phyloP scores from a whole-genome alignment of 352 stramenopile species.

The Pythium plurisporium region DNA sequence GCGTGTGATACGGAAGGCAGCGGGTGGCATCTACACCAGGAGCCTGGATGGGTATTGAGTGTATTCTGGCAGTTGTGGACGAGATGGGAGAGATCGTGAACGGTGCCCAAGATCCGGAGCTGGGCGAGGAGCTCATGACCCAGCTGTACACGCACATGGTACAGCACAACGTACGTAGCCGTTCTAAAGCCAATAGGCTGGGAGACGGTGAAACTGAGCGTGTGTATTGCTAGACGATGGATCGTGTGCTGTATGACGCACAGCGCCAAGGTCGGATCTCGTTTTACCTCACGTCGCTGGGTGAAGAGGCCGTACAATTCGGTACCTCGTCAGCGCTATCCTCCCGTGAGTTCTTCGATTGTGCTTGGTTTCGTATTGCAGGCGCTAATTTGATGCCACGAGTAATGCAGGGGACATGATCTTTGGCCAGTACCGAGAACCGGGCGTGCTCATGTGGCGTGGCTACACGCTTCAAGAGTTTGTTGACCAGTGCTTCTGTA shows the following conservation, averaged over 20 bases:
- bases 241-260: constrained; percentile 96
- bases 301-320: constrained; percentile 96
- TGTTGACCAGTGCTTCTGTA: constrained; percentile 95
- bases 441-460: constrained; percentile 97
- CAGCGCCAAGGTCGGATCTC: constrained; percentile 93
- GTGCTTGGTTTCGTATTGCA: background rate
- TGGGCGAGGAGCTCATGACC: constrained; percentile 72
- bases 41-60: background rate
- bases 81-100: constrained; percentile 75
- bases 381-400: no score
- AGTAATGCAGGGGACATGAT: constrained; percentile 85
- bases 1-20: no score
- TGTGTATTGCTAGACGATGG: constrained; percentile 81
- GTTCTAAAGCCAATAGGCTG: background rate
- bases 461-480: constrained; percentile 97
- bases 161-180: constrained; percentile 53
- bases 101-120: constrained; percentile 62
- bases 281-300: constrained; percentile 94
- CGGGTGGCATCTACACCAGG: background rate
- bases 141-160: constrained; percentile 88
- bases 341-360: constrained; percentile 23
- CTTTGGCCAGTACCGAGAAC: constrained; percentile 98
- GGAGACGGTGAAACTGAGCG: background rate
- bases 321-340: constrained; percentile 90
- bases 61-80: constrained; percentile 63